A percentile compares a stretch with the other conserved stretches of the same genome.
Conservation (phyloP, 345 rosid genomes). For the Mallotus nudiflorus region DNA sequence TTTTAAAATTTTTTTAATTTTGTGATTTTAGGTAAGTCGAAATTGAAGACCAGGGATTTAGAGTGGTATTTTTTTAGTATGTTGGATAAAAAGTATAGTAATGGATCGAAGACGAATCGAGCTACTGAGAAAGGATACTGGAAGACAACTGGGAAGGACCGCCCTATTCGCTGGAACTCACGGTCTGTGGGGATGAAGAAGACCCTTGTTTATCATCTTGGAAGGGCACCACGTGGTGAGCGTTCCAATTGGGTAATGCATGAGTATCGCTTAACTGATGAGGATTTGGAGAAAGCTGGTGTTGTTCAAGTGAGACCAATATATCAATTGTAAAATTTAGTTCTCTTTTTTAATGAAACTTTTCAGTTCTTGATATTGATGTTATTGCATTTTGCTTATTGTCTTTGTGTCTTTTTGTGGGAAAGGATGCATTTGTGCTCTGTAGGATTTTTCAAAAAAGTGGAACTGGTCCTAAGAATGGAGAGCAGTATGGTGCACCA, state of each 20-base stretch:
- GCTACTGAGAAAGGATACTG: slow-evolving; percentile 95
- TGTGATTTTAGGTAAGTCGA: slow-evolving; percentile 55
- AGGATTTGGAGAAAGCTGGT: slow-evolving; percentile 55
- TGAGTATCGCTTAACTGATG: slow-evolving; percentile 74
- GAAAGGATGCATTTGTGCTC: slow-evolving; percentile 79
- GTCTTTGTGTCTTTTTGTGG: slow-evolving; percentile 18
- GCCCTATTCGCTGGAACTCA: slow-evolving; percentile 48
- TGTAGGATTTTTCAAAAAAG: slow-evolving; percentile 95
- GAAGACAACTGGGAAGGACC: slow-evolving; percentile 96
- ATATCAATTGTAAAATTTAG: not conserved
- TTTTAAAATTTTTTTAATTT: not conserved
- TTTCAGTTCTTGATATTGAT: not conserved
- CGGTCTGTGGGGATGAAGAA: slow-evolving; percentile 87
- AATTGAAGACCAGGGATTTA: slow-evolving; percentile 79
- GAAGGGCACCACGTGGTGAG: slow-evolving; percentile 87
- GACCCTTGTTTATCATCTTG: slow-evolving; percentile 87
- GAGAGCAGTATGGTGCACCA: slow-evolving; percentile 97
- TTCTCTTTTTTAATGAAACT: too few relatives aligned
- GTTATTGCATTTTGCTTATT: not conserved
- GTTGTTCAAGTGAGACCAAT: slow-evolving; percentile 59
- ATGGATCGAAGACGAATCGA: slow-evolving; percentile 86
- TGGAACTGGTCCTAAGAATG: slow-evolving; percentile 95
- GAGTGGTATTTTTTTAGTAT: slow-evolving; percentile 94
- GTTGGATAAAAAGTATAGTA: slow-evolving; percentile 79
- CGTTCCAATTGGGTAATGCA: slow-evolving; percentile 98